Base-by-base conservation (phyloP, 768 basidiomycete genomes). In the Phylloporus sp. region DNA sequence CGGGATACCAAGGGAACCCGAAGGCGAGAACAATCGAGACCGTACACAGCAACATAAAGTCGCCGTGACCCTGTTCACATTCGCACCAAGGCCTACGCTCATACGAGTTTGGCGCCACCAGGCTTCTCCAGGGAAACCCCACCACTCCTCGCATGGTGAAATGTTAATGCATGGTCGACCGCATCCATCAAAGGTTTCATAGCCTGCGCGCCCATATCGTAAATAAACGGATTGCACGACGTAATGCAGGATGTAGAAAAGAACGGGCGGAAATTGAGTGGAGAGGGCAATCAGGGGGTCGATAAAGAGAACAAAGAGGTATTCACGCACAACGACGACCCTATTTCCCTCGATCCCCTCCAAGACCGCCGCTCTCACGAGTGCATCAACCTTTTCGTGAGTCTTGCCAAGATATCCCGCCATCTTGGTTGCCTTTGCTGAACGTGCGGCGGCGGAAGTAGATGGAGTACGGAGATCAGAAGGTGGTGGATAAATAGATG, bases 351-450 rank as follows among this genome's bases (percentile, higher is more conserved):
- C 86, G n/a, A 85, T 71, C 6, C 85, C 82, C 56, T 82, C 77
- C 53, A 73, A 68, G 34, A 79, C 76, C 10, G 84, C 87, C 20
- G 75, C 70, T 39, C 75, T 75, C 4, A 95, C 78, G n/a, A 97
- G 75, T 5, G 85, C 85, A 7, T 81, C 79, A 2, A 95, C 84
- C 65, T 95, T 92, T 67, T 88, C 90, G 26, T 77, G 81, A 0
- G 90, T 95, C 64, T 82, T 86, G 36, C 76, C 70, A 29, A 98
- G 75, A 65, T 92, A 95, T 3, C 76, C 81, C 5, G 82, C 81
- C 95, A 99, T 97, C 72, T 91, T 95, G 7, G 81, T 79, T 0
- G 87, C 88, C 64, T 94, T 92, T 6, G 80, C 76, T 2, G 81
- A 78, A 58, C 86, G 83, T 62, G 95, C 90, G 1, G 80, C 77